Base-by-base conservation (phyloP, 257 asterid genomes). In the Plantago ovata region DNA sequence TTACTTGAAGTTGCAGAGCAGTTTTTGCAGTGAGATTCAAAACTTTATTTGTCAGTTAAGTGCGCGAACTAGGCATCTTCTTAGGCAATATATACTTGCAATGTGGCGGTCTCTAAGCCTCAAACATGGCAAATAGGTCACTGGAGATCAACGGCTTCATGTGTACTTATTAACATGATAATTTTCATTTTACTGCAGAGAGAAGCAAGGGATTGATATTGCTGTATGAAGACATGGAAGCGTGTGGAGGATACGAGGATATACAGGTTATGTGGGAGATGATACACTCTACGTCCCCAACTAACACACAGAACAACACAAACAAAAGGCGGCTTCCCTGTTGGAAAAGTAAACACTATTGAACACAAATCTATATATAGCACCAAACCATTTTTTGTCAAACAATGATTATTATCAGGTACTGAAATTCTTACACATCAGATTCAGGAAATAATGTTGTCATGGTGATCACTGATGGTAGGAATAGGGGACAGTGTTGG, bases 241-340 rank as follows among this genome's bases (percentile, higher is more conserved):
- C 81, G 12, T 83, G 83, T 45, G 78, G 71, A 56, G 93, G 76
- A 57, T 83, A 83, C 70, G 63, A 36, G 66, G 93, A 86, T 69
- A 81, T 81, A 54, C 77, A 76, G 45, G 89, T 80, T 28, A 83
- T 83, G 92, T 85, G 92, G 95, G 81, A 85, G 60, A 77, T 83
- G 69, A 68, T 80, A 44, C 83, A 78, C 62, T 50, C 92, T 48
- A 63, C 83, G 13, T 53, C 63, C 48, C 60, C 66, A 8, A 28
- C 36, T 14, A 33, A 38, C 28, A 47, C 60, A 46, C 66, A 64
- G 51, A 72, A 56, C n/a, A 59, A 22, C 50, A 77, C 60, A 48
- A 47, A 38, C 53, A 51, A 66, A 51, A 74, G 60, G 56, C 64
- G 58, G 44, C 38, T 61, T 22, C 51, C 62, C 21, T 58, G 42